Evolutionary conservation across 1,284 basidiomycete genomes (phyloP), one percentile per base, ranked within the genome.

Genomic region (Volvariella volvacea): DNA sequence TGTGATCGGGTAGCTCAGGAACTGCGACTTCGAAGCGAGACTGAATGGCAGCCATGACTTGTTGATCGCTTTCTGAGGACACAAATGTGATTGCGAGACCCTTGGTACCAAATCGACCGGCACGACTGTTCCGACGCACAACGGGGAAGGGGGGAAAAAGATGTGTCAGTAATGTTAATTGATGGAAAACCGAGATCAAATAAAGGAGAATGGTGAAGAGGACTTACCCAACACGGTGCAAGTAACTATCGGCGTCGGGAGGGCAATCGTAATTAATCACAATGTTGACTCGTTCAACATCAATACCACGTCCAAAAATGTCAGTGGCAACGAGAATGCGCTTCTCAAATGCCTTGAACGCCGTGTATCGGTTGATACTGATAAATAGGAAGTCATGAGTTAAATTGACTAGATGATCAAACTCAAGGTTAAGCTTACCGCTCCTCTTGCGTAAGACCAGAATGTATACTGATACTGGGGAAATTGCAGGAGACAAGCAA

Each of bases 271-370:
- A 94, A 66, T 94, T 94, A 67, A 95, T 78, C 42, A 94, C 92
- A 50, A 95, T 96, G 68, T 97, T 97, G 54, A 97, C 93, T 55
- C 93, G 91, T 64, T 97, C 93, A 20, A 97, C 93, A 69, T 97
- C 93, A 53, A 97, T 97, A 58, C 93, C 93, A 67, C 93, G 89
- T 49, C 92, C 93, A 53, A 97, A 97, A 55, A 97, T 97, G 64
- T 97, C 93, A 19, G 93, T 97, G 15, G 92, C 93, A 32, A 94
- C 92, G n/a, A 97, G 74, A 55, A 97, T 98, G 57, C 96, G 92
- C 73, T 98, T 99, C 72, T 99, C 96, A 55, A 99, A 99, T 12
- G 91, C 90, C 73, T 99, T 99, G 79, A 99, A 99, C 45, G 95
- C 92, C 44, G 91, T 90, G 74, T 99, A 99, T n/a, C 95, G 87